A percentile compares a stretch with the other conserved stretches of the same genome.
Evolutionary conservation across 306 rosid species (phyloP).

Genomic region (Sphenostylis stenocarpa): DNA sequence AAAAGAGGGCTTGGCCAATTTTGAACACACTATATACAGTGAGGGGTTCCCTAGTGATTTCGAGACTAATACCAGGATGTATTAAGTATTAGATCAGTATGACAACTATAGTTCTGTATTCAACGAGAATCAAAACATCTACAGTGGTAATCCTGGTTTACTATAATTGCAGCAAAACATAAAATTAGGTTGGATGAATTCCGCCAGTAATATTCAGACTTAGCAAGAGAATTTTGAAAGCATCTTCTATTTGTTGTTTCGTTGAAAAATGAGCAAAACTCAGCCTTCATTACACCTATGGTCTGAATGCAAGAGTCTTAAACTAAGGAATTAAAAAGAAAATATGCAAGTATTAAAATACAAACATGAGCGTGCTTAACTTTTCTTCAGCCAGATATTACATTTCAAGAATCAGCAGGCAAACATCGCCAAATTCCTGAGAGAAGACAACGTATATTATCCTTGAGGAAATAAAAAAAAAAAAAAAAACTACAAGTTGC

Average conservation of each 20-base stretch:
- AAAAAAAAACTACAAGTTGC: neutral
- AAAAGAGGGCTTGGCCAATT: neutral
- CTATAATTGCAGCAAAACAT: neutral
- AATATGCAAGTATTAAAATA: neutral
- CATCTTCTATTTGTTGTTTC: neutral
- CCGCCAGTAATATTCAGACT: neutral
- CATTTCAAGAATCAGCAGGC: neutral
- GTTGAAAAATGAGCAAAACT: neutral
- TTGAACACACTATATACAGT: neutral
- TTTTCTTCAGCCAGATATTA: neutral
- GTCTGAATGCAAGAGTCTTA: neutral
- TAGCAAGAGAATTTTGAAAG: neutral
- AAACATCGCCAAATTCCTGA: neutral
- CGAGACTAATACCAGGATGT: neutral
- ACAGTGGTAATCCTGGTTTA: conserved; percentile 1
- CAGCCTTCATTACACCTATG: neutral
- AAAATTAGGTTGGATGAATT: neutral
- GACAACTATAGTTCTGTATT: neutral
- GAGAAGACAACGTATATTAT: neutral
- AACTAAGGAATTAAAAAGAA: conserved; percentile 7
- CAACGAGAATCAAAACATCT: neutral
- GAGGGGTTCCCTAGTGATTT: neutral
- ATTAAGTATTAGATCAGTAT: neutral
- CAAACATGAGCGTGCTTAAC: neutral
- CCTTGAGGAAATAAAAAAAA: neutral